phyloP scores from a whole-genome alignment of 371 early-diverging fungal genomes.

The Haplosporangium sp. region DNA sequence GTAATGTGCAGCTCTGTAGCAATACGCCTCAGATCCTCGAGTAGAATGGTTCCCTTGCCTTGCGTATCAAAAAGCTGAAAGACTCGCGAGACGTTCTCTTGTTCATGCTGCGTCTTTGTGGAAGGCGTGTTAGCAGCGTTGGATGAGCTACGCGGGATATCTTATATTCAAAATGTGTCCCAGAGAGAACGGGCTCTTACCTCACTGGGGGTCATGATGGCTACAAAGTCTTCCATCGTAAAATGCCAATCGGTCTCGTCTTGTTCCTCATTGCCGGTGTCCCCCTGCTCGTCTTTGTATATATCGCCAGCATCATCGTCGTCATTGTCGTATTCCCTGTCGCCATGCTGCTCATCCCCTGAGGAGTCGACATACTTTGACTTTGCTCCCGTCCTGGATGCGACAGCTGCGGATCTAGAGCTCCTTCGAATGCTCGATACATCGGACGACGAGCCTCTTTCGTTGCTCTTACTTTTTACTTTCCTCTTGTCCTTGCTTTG shows the following conservation, averaged over 20 bases:
- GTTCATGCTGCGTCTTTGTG: slow-evolving; percentile 63
- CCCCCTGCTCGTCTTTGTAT: slow-evolving; percentile 1
- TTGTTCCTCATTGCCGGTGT: background rate
- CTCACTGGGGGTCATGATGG: slow-evolving; percentile 65
- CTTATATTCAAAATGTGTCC: background rate
- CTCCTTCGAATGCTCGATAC: slow-evolving; percentile 9
- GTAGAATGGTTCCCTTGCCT: slow-evolving; percentile 75
- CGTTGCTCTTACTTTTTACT: background rate
- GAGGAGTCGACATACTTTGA: slow-evolving; percentile 44
- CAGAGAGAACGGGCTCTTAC: slow-evolving; percentile 1
- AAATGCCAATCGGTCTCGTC: slow-evolving; percentile 15
- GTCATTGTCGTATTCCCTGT: slow-evolving; percentile 16
- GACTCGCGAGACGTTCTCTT: slow-evolving; percentile 71
- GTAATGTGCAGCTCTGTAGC: slow-evolving; percentile 74
- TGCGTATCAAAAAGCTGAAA: slow-evolving; percentile 83
- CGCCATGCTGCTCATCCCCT: slow-evolving; percentile 6
- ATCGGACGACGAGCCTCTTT: background rate
- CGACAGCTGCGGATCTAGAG: slow-evolving; percentile 16
- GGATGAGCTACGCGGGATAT: too few species aligned
- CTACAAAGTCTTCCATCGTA: slow-evolving; percentile 75
- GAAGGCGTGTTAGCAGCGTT: too few species aligned
- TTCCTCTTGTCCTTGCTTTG: slow-evolving; percentile 11
- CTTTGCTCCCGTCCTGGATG: slow-evolving; percentile 9
- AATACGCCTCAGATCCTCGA: slow-evolving; percentile 76
- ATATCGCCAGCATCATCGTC: background rate